Conservation (phyloP, 108 stramenopile genomes). For the Mayamaea pseudoterrestris region DNA sequence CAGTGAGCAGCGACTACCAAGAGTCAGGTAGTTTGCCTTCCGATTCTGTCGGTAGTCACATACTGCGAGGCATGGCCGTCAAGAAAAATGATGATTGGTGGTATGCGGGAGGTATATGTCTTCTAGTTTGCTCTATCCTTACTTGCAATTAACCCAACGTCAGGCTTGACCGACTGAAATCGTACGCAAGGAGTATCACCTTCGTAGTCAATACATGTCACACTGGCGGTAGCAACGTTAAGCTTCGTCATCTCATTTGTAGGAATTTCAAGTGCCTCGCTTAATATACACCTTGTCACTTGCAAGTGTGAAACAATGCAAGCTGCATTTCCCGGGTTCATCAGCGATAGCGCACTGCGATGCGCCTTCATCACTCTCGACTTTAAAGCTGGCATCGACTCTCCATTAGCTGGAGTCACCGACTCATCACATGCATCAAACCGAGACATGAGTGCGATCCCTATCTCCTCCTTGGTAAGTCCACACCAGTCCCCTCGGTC, state of each 20-base stretch:
- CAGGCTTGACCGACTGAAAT: conserved; percentile 78
- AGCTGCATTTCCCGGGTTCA: conserved; percentile 44
- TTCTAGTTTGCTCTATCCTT: conserved; percentile 78
- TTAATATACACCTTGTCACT: conserved; percentile 72
- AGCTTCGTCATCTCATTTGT: conserved; percentile 50
- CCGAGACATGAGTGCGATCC: conserved; percentile 40
- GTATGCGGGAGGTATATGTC: no score
- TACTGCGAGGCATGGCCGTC: no score
- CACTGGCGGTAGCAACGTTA: conserved; percentile 66
- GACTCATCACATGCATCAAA: conserved; percentile 78
- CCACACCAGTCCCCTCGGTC: conserved; percentile 70
- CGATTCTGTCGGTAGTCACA: no score
- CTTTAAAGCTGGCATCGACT: conserved; percentile 60
- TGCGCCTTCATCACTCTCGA: conserved; percentile 51
- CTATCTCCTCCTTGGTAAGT: conserved; percentile 63
- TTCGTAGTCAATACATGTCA: conserved; percentile 76
- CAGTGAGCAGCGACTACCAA: no score
- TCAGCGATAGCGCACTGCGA: conserved; percentile 38
- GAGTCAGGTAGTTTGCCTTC: no score
- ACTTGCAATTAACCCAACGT: conserved; percentile 48
- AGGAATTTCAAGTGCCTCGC: conserved; percentile 64
- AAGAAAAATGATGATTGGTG: no score
- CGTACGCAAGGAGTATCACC: conserved; percentile 40
- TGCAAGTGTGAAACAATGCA: conserved; percentile 77
- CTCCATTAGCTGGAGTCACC: conserved; percentile 77